These are phyloP conservation scores for Fusarium robinianum DNA, from an alignment of 2,329 filamentous ascomycete genomes.

Conservation along the genomic window DNA sequence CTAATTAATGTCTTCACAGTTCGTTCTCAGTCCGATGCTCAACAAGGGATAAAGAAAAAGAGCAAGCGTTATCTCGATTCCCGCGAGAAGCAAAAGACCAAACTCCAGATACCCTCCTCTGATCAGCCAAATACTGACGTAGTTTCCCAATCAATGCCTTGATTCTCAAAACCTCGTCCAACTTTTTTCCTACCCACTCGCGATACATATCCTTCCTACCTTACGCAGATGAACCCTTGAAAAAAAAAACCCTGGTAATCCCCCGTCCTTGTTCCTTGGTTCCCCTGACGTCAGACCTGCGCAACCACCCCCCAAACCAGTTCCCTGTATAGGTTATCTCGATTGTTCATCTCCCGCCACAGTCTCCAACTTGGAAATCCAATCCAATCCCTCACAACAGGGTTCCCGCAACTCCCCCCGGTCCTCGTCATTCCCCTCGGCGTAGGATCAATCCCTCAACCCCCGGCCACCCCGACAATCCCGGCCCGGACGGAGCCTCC, in stretches of 20 bases:
- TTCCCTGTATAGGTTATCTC: neutral
- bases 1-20: no score
- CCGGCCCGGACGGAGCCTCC: no score
- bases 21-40: neutral
- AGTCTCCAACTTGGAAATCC: no score
- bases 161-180: constrained; percentile 10
- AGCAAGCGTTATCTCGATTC: neutral
- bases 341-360: no score
- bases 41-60: neutral
- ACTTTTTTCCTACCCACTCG: constrained; percentile 3
- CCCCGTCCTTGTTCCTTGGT: constrained; percentile 27
- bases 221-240: no score
- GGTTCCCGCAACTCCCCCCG: no score
- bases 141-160: constrained; percentile 3
- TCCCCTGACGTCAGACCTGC: constrained; percentile 35
- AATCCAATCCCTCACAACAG: no score
- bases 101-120: neutral
- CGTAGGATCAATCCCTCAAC: no score
- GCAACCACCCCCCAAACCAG: constrained; percentile 18
- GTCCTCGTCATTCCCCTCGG: no score
- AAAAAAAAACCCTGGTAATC: constrained; percentile 35
- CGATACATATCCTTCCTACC: constrained; percentile 16
- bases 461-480: no score
- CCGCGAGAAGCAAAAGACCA: neutral
- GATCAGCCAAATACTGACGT: constrained; percentile 19